Evolutionary conservation across 2,329 filamentous ascomycete genomes (phyloP).

Genomic region (Leptodontidium sp.): DNA sequence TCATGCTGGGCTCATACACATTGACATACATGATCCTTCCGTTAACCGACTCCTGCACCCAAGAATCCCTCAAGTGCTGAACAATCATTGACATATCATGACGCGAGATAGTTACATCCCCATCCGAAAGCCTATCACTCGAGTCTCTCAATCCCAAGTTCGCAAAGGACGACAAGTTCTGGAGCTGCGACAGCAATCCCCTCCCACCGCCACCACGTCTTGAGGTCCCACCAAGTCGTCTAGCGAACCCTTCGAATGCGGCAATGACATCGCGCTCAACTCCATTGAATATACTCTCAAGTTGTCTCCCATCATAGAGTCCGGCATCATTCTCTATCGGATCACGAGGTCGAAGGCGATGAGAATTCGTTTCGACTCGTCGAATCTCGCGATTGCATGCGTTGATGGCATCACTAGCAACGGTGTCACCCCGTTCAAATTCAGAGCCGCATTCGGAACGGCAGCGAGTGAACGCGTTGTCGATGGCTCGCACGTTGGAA

Average conservation of each 20-base stretch:
- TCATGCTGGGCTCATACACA: not conserved
- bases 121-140: not conserved
- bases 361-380: not conserved
- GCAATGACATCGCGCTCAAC: conserved; percentile 3
- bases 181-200: not conserved
- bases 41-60: not conserved
- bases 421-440: not conserved
- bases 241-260: not conserved
- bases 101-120: not conserved
- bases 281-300: not conserved
- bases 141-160: not conserved
- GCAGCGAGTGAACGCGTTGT: not conserved
- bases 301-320: not conserved
- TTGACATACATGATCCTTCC: not conserved
- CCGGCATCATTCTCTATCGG: not conserved
- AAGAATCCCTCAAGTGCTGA: conserved; percentile 5
- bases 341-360: not conserved
- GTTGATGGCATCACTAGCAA: not conserved
- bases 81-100: not conserved
- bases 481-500: not conserved
- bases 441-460: not conserved
- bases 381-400: not conserved
- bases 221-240: not conserved
- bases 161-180: not conserved
- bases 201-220: not conserved